phyloP scores from a whole-genome alignment of 2,329 filamentous ascomycete species.

The Venturia nashicola region DNA sequence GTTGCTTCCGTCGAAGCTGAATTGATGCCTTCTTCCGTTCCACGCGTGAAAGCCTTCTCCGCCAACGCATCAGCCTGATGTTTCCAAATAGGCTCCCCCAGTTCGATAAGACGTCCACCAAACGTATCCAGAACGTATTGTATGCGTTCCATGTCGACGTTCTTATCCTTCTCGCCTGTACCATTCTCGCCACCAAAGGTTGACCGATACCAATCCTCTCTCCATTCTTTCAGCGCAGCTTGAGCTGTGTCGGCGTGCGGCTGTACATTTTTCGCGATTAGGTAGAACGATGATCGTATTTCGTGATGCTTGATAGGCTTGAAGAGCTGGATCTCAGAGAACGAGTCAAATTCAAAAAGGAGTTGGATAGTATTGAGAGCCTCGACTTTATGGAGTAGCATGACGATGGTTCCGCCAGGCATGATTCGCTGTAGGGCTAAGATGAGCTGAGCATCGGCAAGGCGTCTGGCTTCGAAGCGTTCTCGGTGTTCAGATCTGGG shows the following conservation, averaged over 20 bases:
- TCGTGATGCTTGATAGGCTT: conserved; percentile 14
- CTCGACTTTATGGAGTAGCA: conserved; percentile 39
- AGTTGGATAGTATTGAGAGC: conserved; percentile 9
- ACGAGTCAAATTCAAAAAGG: conserved; percentile 12
- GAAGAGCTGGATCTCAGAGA: conserved; percentile 14
- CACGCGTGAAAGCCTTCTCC: neutral
- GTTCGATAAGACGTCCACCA: conserved; percentile 12
- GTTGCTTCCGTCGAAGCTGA: too few species aligned
- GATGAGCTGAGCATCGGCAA: conserved; percentile 26
- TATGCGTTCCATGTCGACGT: neutral
- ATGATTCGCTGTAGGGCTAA: conserved; percentile 35
- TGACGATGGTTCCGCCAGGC: conserved; percentile 37
- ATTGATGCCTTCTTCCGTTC: neutral
- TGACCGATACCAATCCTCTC: neutral
- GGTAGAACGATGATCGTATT: conserved; percentile 15
- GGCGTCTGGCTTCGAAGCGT: conserved; percentile 22
- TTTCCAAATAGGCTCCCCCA: conserved; percentile 13
- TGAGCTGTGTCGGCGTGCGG: neutral
- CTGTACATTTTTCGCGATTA: conserved; percentile 14
- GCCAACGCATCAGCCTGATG: conserved; percentile 11
- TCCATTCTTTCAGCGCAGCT: neutral
- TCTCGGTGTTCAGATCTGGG: conserved; percentile 16
- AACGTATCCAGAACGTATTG: conserved; percentile 11
- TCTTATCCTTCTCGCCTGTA: neutral
- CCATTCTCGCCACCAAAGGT: neutral